Evolutionary conservation across 2,329 filamentous ascomycete genomes (phyloP).

Genomic region (Fusarium redolens): DNA sequence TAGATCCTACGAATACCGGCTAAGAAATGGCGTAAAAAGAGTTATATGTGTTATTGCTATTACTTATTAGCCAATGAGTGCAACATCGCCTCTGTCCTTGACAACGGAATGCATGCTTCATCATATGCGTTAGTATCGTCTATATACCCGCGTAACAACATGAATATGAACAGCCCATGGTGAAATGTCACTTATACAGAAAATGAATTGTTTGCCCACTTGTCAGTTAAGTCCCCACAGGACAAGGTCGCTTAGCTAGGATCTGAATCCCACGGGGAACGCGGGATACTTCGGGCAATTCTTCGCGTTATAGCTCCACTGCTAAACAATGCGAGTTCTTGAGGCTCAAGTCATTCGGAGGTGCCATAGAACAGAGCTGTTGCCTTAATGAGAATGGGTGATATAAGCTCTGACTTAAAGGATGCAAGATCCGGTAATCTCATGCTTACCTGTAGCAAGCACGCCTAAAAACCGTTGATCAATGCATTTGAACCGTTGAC

Average conservation of each 20-base stretch:
- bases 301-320: neutral
- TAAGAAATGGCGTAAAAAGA: neutral
- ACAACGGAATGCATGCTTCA: no score
- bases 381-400: neutral
- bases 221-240: neutral
- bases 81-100: no score
- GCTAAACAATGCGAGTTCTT: neutral
- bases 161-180: accelerated
- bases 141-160: neutral
- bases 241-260: neutral
- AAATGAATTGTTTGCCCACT: neutral
- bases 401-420: neutral
- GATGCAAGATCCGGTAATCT: accelerated
- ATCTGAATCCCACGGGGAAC: neutral
- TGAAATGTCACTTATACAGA: neutral
- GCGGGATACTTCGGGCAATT: no score
- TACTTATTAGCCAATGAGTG: no score
- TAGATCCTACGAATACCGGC: neutral
- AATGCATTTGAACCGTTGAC: neutral
- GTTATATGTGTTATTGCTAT: no score
- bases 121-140: neutral
- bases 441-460: neutral
- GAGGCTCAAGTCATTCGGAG: no score
- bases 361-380: accelerated
- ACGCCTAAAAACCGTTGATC: no score